Conservation (phyloP, 2,329 filamentous ascomycete genomes). For the Graphilbum sp. region DNA sequence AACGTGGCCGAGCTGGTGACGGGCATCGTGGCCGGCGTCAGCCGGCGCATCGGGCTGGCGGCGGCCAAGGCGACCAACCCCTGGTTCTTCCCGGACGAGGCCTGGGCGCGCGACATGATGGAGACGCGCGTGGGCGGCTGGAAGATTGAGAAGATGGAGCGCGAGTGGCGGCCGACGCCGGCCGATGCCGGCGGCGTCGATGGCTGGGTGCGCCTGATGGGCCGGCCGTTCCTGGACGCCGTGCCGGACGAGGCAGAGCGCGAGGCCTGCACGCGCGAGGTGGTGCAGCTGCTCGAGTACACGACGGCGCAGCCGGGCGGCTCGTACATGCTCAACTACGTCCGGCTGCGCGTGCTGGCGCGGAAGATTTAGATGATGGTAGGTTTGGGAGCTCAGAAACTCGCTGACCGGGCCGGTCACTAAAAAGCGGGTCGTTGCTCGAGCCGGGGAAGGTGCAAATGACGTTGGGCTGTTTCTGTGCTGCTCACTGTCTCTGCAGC, state of each 20-base stretch:
- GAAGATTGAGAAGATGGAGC: conserved; percentile 35
- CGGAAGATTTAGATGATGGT: conserved; percentile 6
- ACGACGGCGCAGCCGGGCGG: conserved; percentile 40
- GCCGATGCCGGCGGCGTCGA: conserved; percentile 42
- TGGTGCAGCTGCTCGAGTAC: conserved; percentile 34
- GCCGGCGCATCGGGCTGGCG: conserved; percentile 32
- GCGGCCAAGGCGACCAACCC: conserved; percentile 35
- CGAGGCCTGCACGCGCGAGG: conserved; percentile 36
- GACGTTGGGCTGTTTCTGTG: too few relatives aligned
- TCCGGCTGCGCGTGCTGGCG: conserved; percentile 19
- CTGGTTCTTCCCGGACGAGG: conserved; percentile 58
- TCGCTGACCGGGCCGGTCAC: too few relatives aligned
- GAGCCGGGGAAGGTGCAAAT: too few relatives aligned
- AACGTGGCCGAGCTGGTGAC: conserved; percentile 48
- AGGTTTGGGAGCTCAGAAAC: background rate
- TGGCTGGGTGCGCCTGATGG: conserved; percentile 52
- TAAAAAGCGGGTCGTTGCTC: too few relatives aligned
- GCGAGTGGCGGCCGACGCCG: conserved; percentile 48
- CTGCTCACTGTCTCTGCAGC: too few relatives aligned
- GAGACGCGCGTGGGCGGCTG: conserved; percentile 29
- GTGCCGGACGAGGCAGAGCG: conserved; percentile 26
- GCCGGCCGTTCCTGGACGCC: conserved; percentile 37
- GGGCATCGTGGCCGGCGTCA: conserved; percentile 36
- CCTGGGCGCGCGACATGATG: conserved; percentile 31
- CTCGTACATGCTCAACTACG: conserved; percentile 37